A percentile compares a stretch with the other conserved stretches of the same genome.
These are phyloP conservation scores for Lantana camara DNA, from an alignment of 257 asterid species.

Conservation along the genomic window DNA sequence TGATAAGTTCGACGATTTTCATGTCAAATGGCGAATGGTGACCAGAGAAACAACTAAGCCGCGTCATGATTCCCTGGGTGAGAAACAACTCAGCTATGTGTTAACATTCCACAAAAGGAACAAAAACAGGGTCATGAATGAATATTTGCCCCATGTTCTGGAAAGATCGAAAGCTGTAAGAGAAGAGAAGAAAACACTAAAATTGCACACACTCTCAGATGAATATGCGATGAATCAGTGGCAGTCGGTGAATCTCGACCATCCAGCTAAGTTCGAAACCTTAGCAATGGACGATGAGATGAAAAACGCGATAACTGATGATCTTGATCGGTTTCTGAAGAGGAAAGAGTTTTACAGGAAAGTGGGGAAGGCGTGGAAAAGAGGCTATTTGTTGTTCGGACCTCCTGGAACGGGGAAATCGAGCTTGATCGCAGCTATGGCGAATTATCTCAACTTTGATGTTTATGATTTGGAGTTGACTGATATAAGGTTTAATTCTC, in stretches of 20 bases:
- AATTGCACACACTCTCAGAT: conserved; percentile 38
- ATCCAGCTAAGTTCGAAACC: conserved; percentile 51
- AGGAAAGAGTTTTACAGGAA: conserved; percentile 43
- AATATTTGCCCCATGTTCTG: conserved; percentile 52
- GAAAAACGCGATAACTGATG: conserved; percentile 48
- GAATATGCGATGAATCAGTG: conserved; percentile 39
- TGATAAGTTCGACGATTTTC: conserved; percentile 38
- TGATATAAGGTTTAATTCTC: conserved; percentile 36
- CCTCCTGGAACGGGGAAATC: conserved; percentile 64
- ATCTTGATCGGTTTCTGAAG: conserved; percentile 43
- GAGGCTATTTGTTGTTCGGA: conserved; percentile 57
- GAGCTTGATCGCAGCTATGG: conserved; percentile 60
- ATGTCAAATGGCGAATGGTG: conserved; percentile 43
- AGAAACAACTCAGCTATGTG: not conserved
- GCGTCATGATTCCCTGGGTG: not conserved
- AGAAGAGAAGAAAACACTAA: conserved; percentile 42
- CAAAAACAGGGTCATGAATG: conserved; percentile 30
- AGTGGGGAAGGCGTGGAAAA: conserved; percentile 63
- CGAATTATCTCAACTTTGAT: conserved; percentile 52
- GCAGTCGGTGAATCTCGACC: conserved; percentile 49
- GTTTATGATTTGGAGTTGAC: conserved; percentile 54
- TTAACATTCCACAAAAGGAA: conserved; percentile 44
- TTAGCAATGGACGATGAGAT: conserved; percentile 45
- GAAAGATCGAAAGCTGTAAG: conserved; percentile 34
- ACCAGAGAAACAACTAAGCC: not conserved